Percentiles rank a stretch among this genome's conserved stretches.
Evolutionary conservation across 257 asterid species (phyloP).

Genomic region (Salvia hispanica): DNA sequence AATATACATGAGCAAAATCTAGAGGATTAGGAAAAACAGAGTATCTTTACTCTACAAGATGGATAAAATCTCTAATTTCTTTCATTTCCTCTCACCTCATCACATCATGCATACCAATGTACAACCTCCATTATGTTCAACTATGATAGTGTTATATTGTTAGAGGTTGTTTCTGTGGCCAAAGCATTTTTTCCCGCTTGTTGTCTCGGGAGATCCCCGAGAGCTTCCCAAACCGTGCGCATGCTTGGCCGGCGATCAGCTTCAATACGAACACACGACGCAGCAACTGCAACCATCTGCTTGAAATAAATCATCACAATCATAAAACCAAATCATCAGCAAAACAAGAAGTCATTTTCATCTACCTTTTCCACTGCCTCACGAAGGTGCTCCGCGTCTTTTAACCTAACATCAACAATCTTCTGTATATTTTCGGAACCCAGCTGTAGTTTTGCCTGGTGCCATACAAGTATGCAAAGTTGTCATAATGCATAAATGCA

Average conservation of each 20-base stretch:
- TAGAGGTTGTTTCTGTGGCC: too few species aligned
- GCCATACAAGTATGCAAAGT: background rate
- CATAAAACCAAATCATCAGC: background rate
- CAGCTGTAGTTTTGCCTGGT: background rate
- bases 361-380: background rate
- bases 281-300: background rate
- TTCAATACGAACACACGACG: background rate
- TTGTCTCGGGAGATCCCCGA: too few species aligned
- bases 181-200: too few species aligned
- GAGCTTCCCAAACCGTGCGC: background rate
- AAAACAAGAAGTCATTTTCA: background rate
- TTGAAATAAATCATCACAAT: background rate
- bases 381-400: background rate
- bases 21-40: too few species aligned
- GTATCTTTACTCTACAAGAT: too few species aligned
- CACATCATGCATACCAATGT: too few species aligned
- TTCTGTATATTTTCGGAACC: background rate
- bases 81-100: too few species aligned
- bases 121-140: too few species aligned
- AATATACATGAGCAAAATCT: too few species aligned
- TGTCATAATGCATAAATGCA: too few species aligned
- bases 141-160: too few species aligned
- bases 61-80: too few species aligned
- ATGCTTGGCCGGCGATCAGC: background rate
- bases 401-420: background rate